These are phyloP conservation scores for Tricholoma sp. DNA, from an alignment of 768 basidiomycete genomes.

Conservation along the genomic window DNA sequence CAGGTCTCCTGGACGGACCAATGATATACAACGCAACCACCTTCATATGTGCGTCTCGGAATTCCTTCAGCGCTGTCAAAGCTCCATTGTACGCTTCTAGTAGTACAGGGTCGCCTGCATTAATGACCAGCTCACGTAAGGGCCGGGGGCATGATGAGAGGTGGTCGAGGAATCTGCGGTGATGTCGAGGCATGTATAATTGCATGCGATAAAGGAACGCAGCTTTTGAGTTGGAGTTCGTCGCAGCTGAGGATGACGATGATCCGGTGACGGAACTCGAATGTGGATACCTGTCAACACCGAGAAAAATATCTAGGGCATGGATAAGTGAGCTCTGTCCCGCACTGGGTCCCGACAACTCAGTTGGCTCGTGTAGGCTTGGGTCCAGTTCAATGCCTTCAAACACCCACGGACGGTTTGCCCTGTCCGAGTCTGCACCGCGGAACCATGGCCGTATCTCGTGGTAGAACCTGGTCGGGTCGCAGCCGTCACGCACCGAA, in stretches of 20 bases:
- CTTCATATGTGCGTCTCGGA: conserved; percentile 73
- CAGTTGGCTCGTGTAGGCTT: conserved; percentile 36
- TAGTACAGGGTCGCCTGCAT: conserved; percentile 24
- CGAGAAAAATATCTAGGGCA: conserved; percentile 67
- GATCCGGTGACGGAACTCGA: conserved; percentile 9
- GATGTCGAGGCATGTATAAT: conserved; percentile 77
- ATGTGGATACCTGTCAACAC: conserved; percentile 39
- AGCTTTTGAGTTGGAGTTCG: conserved; percentile 15
- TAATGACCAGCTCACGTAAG: conserved; percentile 49
- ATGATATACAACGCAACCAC: conserved; percentile 75
- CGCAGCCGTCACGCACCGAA: conserved; percentile 62
- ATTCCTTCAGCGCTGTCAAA: conserved; percentile 59
- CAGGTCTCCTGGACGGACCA: conserved; percentile 48
- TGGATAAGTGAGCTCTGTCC: conserved; percentile 80
- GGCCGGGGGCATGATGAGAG: conserved; percentile 55
- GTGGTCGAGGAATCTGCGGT: conserved; percentile 72
- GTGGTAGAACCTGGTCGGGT: conserved; percentile 69
- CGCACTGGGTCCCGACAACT: conserved; percentile 75
- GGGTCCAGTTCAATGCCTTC: conserved; percentile 51
- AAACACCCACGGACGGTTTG: conserved; percentile 46
- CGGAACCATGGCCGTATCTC: conserved; percentile 77
- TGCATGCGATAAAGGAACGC: conserved; percentile 71
- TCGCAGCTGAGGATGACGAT: conserved; percentile 2
- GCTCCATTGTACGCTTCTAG: conserved; percentile 59
- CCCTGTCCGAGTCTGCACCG: conserved; percentile 53